Base-by-base conservation (phyloP, 2,329 filamentous ascomycete species). In the Magnaporthales sp. region DNA sequence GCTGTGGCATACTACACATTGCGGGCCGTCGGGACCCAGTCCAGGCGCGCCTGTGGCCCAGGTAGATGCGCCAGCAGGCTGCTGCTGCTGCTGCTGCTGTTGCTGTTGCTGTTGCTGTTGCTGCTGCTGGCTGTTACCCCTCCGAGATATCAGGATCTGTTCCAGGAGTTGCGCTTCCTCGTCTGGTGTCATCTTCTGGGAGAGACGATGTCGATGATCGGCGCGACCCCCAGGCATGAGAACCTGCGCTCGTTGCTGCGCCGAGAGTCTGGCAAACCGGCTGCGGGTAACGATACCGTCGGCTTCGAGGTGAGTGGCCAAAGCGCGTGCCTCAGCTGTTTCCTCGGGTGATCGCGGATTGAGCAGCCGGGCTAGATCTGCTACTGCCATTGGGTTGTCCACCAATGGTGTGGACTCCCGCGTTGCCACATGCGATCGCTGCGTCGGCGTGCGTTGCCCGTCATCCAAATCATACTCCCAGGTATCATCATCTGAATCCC, bases 1-100 rank as follows among this genome's bases (percentile, higher is more conserved):
- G 66, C 88, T 88, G 76, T 98, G 94, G 75, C 95, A 99, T 4
- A 99, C 92, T 0, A 98, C 95, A 73, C 95, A 99, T 71, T 91
- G 91, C 2, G 93, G 92, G 0, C 92, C 86, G 31, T 88, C 86
- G 2, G 76, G 77, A 1, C 91, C 91, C 74, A 93, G 85, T 0
- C 90, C 90, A 5, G 86, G 86, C 0, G 88, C 90, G n/a, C 90
- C 91, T 1, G 84, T 83, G 60, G 88, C 84, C 91, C 90, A 93
- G 4, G 81, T 82, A 11, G 68, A 70, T 66, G 51, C 67, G 68
- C 56, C 68, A 61, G 11, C 27, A 22, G 24, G 13, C 62, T 8
- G 63, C 61, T 11, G 60, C 73, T 27, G 74, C 73, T 27, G 74
- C 73, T 1, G 24, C n/a, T 15, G 56, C 11, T 19, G 11, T 27